Evolutionary conservation across 768 basidiomycete species (phyloP).

Genomic region (Leccinum ochraceum): DNA sequence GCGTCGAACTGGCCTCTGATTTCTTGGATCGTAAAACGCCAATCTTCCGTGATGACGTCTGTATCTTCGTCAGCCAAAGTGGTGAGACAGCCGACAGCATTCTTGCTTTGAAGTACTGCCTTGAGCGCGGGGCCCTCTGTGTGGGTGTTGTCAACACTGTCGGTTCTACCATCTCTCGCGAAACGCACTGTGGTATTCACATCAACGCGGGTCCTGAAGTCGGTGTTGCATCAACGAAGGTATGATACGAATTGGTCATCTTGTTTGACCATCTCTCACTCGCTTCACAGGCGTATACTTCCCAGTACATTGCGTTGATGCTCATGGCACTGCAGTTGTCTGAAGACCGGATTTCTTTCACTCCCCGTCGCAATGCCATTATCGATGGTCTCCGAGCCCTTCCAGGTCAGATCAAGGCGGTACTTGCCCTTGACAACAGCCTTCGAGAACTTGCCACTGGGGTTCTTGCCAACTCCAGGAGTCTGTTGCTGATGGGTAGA

Average conservation of each 20-base stretch:
- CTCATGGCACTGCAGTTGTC: conserved; percentile 99
- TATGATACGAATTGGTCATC: conserved; percentile 20
- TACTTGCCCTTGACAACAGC: conserved; percentile 74
- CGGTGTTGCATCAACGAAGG: conserved; percentile 98
- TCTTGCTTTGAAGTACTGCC: conserved; percentile 91
- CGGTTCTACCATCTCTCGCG: conserved; percentile 95
- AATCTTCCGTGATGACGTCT: conserved; percentile 98
- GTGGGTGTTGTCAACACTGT: conserved; percentile 99
- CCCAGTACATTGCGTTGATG: conserved; percentile 96
- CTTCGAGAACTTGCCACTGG: conserved; percentile 85
- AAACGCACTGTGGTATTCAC: conserved; percentile 99
- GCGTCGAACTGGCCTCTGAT: conserved; percentile 95
- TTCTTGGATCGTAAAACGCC: conserved; percentile 99
- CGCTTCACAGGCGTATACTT: conserved; percentile 81
- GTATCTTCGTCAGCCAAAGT: conserved; percentile 94
- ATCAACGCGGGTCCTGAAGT: conserved; percentile 99
- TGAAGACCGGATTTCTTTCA: conserved; percentile 94
- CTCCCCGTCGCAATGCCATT: conserved; percentile 87
- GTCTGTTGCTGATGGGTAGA: conserved; percentile 93
- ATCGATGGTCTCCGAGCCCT: conserved; percentile 92
- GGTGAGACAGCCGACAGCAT: conserved; percentile 99
- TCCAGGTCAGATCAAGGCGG: conserved; percentile 83
- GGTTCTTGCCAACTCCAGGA: conserved; percentile 75
- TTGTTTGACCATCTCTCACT: conserved; percentile 1
- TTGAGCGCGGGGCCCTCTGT: conserved; percentile 95